phyloP scores from a whole-genome alignment of 2,329 filamentous ascomycete species.

The Neopestalotiopsis clavispora region DNA sequence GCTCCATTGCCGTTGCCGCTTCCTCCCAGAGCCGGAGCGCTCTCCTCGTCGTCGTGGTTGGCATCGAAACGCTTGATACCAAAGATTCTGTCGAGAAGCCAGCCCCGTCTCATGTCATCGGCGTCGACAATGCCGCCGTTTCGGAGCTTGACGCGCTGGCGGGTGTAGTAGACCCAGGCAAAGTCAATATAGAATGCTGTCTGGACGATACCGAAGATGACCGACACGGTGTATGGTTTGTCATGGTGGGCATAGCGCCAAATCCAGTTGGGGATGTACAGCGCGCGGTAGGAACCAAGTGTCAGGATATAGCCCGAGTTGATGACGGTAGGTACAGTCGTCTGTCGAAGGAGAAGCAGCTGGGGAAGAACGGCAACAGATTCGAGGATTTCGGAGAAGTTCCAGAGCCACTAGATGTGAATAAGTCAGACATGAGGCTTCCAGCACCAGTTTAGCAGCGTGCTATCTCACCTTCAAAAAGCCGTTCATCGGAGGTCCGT shows the following conservation, averaged over 20 bases:
- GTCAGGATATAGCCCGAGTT: conserved; percentile 94
- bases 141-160: conserved; percentile 91
- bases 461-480: conserved; percentile 53
- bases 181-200: conserved; percentile 92
- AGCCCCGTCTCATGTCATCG: conserved; percentile 85
- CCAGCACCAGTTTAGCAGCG: not conserved
- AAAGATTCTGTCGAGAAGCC: conserved; percentile 80
- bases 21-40: conserved; percentile 50
- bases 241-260: conserved; percentile 63
- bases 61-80: conserved; percentile 59
- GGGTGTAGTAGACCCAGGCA: conserved; percentile 93
- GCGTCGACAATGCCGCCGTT: conserved; percentile 87
- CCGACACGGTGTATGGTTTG: conserved; percentile 71
- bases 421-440: not conserved
- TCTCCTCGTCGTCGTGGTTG: conserved; percentile 67
- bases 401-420: conserved; percentile 71
- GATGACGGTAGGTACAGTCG: conserved; percentile 93
- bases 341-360: conserved; percentile 88
- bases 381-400: conserved; percentile 90
- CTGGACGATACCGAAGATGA: conserved; percentile 88
- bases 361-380: conserved; percentile 90
- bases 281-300: conserved; percentile 83
- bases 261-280: conserved; percentile 95
- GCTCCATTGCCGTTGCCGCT: conserved; percentile 24
- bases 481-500: conserved; percentile 48